Percentiles rank a stretch among this genome's conserved stretches.
These are phyloP conservation scores for Sindora glabra DNA, from an alignment of 306 rosid species.

Conservation along the genomic window DNA sequence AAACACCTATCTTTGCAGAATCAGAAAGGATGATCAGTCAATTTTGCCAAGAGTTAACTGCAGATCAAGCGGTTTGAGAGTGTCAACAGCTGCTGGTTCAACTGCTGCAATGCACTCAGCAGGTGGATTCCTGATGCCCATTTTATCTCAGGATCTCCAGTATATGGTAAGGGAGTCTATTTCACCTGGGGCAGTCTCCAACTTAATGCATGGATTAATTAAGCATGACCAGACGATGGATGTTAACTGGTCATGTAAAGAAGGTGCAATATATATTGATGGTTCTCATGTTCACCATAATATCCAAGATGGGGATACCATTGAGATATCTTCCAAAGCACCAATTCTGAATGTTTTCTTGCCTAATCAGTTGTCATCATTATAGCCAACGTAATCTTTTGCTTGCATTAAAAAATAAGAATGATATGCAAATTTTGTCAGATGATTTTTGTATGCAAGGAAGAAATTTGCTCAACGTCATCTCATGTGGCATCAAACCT, in stretches of 20 bases:
- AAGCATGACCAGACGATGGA: slow-evolving; percentile 39
- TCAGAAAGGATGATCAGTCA: slow-evolving; percentile 38
- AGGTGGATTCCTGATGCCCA: slow-evolving; percentile 71
- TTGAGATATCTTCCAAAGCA: slow-evolving; percentile 64
- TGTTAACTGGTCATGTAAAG: slow-evolving; percentile 45
- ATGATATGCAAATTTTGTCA: neutral
- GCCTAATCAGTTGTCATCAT: slow-evolving; percentile 35
- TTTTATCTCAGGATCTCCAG: slow-evolving; percentile 72
- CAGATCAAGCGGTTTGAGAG: slow-evolving; percentile 87
- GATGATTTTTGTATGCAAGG: neutral
- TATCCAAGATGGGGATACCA: slow-evolving; percentile 47
- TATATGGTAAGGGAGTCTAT: slow-evolving; percentile 93
- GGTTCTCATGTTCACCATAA: slow-evolving; percentile 56
- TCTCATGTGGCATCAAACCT: neutral
- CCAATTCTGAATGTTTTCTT: slow-evolving; percentile 66
- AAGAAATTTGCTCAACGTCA: slow-evolving; percentile 1
- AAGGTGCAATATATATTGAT: slow-evolving; percentile 64
- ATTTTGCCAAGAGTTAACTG: slow-evolving; percentile 41
- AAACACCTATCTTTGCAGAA: slow-evolving; percentile 39
- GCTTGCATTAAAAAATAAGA: neutral
- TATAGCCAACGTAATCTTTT: slow-evolving; percentile 11
- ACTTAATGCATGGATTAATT: slow-evolving; percentile 54
- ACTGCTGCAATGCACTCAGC: slow-evolving; percentile 96
- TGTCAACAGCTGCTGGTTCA: slow-evolving; percentile 88
- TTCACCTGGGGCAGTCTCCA: slow-evolving; percentile 29